Conservation (phyloP, 2,329 filamentous ascomycete species). For the Fusarium succisae region DNA sequence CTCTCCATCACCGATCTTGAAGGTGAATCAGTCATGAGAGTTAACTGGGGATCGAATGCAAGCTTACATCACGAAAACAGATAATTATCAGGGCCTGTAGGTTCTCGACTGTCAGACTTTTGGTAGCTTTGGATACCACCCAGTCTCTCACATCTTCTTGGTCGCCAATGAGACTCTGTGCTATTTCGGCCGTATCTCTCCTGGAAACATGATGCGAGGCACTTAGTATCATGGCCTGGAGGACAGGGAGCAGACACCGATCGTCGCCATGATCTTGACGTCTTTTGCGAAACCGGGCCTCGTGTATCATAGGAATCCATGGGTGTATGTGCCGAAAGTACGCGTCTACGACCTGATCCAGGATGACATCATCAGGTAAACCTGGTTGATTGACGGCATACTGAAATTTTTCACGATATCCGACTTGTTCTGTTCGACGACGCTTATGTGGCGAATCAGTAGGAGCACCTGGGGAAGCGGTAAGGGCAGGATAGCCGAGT, state of each 20-base stretch:
- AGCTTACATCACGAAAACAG: slow-evolving; percentile 25
- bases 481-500: not conserved
- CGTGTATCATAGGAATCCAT: slow-evolving; percentile 31
- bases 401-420: not conserved
- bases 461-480: not conserved
- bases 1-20: slow-evolving; percentile 40
- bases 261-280: slow-evolving; percentile 10
- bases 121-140: slow-evolving; percentile 23
- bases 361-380: not conserved
- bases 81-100: slow-evolving; percentile 30
- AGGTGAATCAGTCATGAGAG: not conserved
- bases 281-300: slow-evolving; percentile 18
- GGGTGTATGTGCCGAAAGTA: slow-evolving; percentile 33
- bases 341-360: slow-evolving; percentile 21
- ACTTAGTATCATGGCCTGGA: slow-evolving; percentile 22
- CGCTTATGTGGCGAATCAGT: slow-evolving; percentile 1
- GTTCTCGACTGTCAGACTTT: slow-evolving; percentile 24
- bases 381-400: not conserved
- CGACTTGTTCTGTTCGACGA: not conserved
- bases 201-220: slow-evolving; percentile 7
- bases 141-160: not conserved
- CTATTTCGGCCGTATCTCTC: not conserved
- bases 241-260: not conserved
- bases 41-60: accelerated
- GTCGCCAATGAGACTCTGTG: not conserved